Conservation (phyloP, 257 asterid genomes). For the Scutellaria baicalensis region DNA sequence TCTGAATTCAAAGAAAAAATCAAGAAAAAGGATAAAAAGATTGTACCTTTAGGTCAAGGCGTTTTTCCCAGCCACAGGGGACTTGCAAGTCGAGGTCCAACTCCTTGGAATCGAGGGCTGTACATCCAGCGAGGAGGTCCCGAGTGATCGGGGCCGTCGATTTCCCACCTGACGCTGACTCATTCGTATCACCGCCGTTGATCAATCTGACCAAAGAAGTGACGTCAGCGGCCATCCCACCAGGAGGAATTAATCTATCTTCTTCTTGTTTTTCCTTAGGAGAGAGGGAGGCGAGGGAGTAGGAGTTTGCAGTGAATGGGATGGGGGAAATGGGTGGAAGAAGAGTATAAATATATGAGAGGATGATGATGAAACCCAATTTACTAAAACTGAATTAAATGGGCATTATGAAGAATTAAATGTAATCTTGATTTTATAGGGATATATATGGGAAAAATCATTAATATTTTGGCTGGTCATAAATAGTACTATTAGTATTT, state of each 20-base stretch:
- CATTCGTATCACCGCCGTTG: constrained; percentile 46
- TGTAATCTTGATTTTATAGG: constrained; percentile 26
- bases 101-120: constrained; percentile 61
- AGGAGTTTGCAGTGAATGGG: neutral
- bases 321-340: constrained; percentile 9
- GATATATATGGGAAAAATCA: constrained; percentile 11
- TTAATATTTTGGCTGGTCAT: neutral
- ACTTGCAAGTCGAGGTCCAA: constrained; percentile 90
- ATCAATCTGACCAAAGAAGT: constrained; percentile 54
- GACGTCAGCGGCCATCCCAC: constrained; percentile 85
- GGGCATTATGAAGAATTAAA: constrained; percentile 25
- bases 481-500: neutral
- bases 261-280: neutral
- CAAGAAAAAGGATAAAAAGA: neutral
- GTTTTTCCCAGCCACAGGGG: constrained; percentile 93
- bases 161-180: constrained; percentile 39
- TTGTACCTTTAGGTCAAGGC: constrained; percentile 73
- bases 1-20: neutral
- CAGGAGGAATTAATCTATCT: neutral
- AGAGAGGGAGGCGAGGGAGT: neutral
- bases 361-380: constrained; percentile 8
- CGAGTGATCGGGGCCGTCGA: constrained; percentile 62
- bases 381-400: constrained; percentile 12
- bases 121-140: constrained; percentile 72
- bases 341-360: constrained; percentile 12